Evolutionary conservation across 2,329 filamentous ascomycete species (phyloP).

Genomic region (Talaromyces islandicus): DNA sequence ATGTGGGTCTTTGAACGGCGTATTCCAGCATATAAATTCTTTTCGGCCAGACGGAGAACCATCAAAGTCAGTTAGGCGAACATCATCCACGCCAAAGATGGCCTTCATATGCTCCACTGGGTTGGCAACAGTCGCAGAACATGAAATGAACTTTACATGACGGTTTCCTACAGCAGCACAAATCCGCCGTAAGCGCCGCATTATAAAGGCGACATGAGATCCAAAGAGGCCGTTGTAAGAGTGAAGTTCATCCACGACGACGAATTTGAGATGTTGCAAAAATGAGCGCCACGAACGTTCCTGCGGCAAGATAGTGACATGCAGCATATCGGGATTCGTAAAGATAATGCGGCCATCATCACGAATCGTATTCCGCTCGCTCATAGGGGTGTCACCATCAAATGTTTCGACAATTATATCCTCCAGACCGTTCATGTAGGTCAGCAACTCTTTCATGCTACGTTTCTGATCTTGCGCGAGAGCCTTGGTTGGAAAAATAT

Average conservation of each 20-base stretch:
- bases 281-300: constrained; percentile 86
- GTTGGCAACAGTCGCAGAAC: constrained; percentile 93
- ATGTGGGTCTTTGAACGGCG: constrained; percentile 80
- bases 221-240: constrained; percentile 96
- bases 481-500: constrained; percentile 97
- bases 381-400: constrained; percentile 88
- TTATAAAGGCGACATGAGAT: constrained; percentile 88
- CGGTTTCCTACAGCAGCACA: constrained; percentile 87
- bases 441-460: constrained; percentile 77
- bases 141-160: constrained; percentile 83
- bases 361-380: constrained; percentile 68
- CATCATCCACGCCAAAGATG: constrained; percentile 82
- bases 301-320: constrained; percentile 86
- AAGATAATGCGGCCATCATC: constrained; percentile 91
- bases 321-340: constrained; percentile 97
- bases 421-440: constrained; percentile 72
- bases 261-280: constrained; percentile 80
- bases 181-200: constrained; percentile 79
- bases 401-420: constrained; percentile 82
- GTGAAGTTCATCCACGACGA: constrained; percentile 88
- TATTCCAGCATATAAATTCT: constrained; percentile 97
- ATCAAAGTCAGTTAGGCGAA: constrained; percentile 80
- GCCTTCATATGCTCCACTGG: constrained; percentile 86
- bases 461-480: constrained; percentile 89
- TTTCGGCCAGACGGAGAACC: constrained; percentile 89